These are phyloP conservation scores for Zoysia matrella DNA, from an alignment of 202 grass and related monocot genomes.

Conservation along the genomic window DNA sequence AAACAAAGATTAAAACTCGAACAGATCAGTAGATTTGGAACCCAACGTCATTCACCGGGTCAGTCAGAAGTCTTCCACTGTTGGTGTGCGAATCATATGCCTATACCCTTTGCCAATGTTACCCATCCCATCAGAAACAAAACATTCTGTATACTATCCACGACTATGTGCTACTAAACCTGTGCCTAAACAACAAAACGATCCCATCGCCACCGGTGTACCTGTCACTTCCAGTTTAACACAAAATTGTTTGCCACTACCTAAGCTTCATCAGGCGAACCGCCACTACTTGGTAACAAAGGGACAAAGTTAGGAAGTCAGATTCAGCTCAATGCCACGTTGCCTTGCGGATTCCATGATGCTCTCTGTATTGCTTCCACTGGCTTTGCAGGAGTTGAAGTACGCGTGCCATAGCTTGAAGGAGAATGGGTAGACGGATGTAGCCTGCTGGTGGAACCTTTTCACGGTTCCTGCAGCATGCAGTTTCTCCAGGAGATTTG, in stretches of 20 bases:
- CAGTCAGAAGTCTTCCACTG: constrained; percentile 16
- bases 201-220: not conserved
- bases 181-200: constrained; percentile 42
- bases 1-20: not conserved
- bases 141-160: constrained; percentile 41
- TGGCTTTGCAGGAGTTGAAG: constrained; percentile 53
- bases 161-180: constrained; percentile 38
- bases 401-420: constrained; percentile 72
- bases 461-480: constrained; percentile 50
- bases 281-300: not conserved
- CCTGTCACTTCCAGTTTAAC: constrained; percentile 36
- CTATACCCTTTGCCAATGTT: constrained; percentile 25
- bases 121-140: constrained; percentile 9
- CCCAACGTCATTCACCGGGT: constrained; percentile 15
- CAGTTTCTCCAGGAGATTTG: constrained; percentile 67
- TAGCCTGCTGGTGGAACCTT: constrained; percentile 84
- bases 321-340: constrained; percentile 69
- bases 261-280: constrained; percentile 26
- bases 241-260: constrained; percentile 35
- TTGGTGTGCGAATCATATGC: constrained; percentile 21
- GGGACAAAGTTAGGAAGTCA: constrained; percentile 24
- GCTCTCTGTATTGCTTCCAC: constrained; percentile 47
- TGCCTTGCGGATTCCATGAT: constrained; percentile 74
- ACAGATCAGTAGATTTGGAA: not conserved
- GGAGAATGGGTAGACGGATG: constrained; percentile 93